These are phyloP conservation scores for Didymella pomorum DNA, from an alignment of 2,329 filamentous ascomycete species.

Conservation along the genomic window DNA sequence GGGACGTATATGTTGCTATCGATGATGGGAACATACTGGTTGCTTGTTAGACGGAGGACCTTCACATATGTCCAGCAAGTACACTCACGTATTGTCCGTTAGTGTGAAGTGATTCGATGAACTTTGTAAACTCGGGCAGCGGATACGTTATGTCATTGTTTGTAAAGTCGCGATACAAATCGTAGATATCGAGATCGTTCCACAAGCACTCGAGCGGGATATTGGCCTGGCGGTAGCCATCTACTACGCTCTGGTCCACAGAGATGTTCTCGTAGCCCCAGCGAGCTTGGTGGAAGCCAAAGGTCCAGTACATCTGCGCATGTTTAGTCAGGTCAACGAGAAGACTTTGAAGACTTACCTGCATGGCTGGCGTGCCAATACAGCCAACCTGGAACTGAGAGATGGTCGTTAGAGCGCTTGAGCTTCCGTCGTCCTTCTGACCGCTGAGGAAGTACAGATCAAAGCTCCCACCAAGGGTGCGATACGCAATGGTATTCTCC, in stretches of 20 bases:
- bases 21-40: conserved; percentile 66
- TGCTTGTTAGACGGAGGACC: no score
- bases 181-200: conserved; percentile 49
- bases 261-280: conserved; percentile 70
- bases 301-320: conserved; percentile 61
- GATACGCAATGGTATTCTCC: conserved; percentile 71
- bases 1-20: conserved; percentile 72
- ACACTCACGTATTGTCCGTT: conserved; percentile 62
- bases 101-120: conserved; percentile 59
- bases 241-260: conserved; percentile 50
- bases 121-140: conserved; percentile 56
- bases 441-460: conserved; percentile 81
- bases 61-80: no score
- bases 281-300: conserved; percentile 81
- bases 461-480: conserved; percentile 74
- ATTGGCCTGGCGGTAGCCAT: conserved; percentile 60
- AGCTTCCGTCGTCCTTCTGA: conserved; percentile 71
- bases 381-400: conserved; percentile 69
- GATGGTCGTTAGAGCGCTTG: conserved; percentile 51
- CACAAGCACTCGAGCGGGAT: conserved; percentile 59
- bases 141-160: conserved; percentile 61
- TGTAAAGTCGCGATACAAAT: conserved; percentile 63
- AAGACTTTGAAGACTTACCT: conserved; percentile 61
- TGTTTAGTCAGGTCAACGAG: neutral
- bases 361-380: conserved; percentile 74